phyloP scores from a whole-genome alignment of 257 asterid genomes.

The Fraxinus cuspidata region DNA sequence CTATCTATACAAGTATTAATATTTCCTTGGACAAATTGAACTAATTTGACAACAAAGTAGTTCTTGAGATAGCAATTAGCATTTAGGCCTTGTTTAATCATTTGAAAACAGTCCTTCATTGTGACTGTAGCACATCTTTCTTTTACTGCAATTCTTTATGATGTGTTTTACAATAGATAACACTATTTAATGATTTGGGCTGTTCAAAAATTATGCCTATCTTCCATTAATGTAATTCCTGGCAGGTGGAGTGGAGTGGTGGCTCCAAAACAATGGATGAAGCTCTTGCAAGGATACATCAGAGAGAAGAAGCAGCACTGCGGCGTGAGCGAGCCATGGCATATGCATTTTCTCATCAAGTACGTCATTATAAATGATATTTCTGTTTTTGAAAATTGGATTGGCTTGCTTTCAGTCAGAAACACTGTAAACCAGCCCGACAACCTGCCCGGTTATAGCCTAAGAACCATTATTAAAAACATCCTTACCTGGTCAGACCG shows the following conservation, averaged over 20 bases:
- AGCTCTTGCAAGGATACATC: conserved; percentile 81
- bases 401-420: not conserved
- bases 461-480: not conserved
- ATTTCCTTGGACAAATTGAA: not conserved
- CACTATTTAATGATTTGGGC: not conserved
- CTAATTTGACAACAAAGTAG: not conserved
- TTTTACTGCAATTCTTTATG: not conserved
- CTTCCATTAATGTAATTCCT: conserved; percentile 12
- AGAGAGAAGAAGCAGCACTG: conserved; percentile 88
- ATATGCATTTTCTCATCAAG: conserved; percentile 95
- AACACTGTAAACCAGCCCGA: not conserved
- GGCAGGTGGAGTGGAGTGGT: conserved; percentile 90
- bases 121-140: not conserved
- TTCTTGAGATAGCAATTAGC: not conserved
- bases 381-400: not conserved
- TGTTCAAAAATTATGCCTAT: not conserved
- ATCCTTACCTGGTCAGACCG: too few relatives aligned
- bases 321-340: conserved; percentile 93
- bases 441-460: not conserved
- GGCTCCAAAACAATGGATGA: conserved; percentile 75
- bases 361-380: conserved; percentile 16
- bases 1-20: not conserved
- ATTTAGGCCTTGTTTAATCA: not conserved
- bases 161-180: not conserved
- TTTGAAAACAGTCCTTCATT: not conserved